Evolutionary conservation across 169 alveolate genomes (phyloP), one percentile per base, ranked within the genome.

Genomic region (Cryptosporidium sp.): DNA sequence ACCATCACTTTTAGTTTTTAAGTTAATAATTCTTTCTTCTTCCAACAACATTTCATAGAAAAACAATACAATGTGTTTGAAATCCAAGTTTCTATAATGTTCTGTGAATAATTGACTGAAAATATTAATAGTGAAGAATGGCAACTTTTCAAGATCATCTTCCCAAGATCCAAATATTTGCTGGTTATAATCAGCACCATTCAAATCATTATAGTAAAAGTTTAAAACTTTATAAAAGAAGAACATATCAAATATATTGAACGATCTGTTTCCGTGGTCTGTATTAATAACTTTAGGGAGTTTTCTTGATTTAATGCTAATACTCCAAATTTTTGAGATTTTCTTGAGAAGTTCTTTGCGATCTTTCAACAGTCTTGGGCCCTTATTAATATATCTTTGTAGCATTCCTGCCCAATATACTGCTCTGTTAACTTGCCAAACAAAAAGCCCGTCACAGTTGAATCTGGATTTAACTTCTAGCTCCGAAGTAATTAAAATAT

Each of bases 331-430:
- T 35, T 39, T 48, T 21, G 65, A 21, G 14, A 80, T 31, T 10
- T 62, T 35, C 42, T 33, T 35, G n/a, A 62, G 21, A 21, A 42
- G 21, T 14, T 23, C 35, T 61, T 16, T 37, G 37, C 42, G 7
- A n/a, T 80, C 75, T 14, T 48, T 62, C 48, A 80, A 23, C 18
- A 80, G 23, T 45, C 73, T 37, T 14, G 89, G 67, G 5, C 89
- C 89, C 44, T 80, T 80, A 65, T 21, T 18, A 9, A 80, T 80
- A 35, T 80, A 80, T 39, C 89, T 80, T n/a, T 80, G 80, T 65
- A 80, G 26, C 75, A 80, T 62, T 45, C 89, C 89, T 44, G 89
- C 75, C 89, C 89, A 80, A 65, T 80, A 80, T 80, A 29, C 52
- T 62, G 89, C 89, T 45, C 89, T 60, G 45, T 80, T 80, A 39